Base-by-base conservation (phyloP, 306 rosid genomes). In the Bauhinia variegata region DNA sequence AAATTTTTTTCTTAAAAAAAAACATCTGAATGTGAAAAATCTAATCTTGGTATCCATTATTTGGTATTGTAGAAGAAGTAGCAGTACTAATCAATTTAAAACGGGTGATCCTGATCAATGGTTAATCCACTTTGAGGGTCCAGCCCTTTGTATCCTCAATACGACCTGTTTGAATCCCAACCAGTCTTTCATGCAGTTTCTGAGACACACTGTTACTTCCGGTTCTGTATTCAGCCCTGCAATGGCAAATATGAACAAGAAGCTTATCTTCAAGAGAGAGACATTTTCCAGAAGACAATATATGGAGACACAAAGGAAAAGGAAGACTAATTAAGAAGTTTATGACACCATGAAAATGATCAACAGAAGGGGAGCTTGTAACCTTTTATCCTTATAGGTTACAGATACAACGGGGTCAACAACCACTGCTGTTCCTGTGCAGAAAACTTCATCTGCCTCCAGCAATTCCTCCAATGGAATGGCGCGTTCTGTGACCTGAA, bases 91-190 rank as follows among this genome's bases (percentile, higher is more conserved):
- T 23, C 28, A 23, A 23, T 23, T 23, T 23, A 23, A 23, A 23
- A 23, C 1, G 28, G 28, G 28, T 23, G 28, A 23, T 23, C 2
- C 28, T 54, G 10, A 5, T 54, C 18, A 31, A 30, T 30, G 13
- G 46, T 74, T 59, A 80, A 14, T 67, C 75, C 16, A 87, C 37
- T 41, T 42, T 55, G 11, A 80, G 36, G 3, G 82, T 85, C 88
- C 87, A 85, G 10, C 78, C 78, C 63, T 63, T 76, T 47, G 57
- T 81, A 80, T 85, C 89, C 60, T 79, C 83, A 12, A 77, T 6
- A 5, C 23, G 37, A 23, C 89, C 87, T 2, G 82, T 81, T 75
- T 83, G 89, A 71, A 88, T 85, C 13, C 83, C 85, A 2, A 73
- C 66, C 8, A 85, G 50, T 33, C 54, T 81, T 34, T 72, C 65